Percentiles rank a stretch among this genome's conserved stretches.
phyloP scores from a whole-genome alignment of 345 rosid genomes.

The Bruguiera sexangula region DNA sequence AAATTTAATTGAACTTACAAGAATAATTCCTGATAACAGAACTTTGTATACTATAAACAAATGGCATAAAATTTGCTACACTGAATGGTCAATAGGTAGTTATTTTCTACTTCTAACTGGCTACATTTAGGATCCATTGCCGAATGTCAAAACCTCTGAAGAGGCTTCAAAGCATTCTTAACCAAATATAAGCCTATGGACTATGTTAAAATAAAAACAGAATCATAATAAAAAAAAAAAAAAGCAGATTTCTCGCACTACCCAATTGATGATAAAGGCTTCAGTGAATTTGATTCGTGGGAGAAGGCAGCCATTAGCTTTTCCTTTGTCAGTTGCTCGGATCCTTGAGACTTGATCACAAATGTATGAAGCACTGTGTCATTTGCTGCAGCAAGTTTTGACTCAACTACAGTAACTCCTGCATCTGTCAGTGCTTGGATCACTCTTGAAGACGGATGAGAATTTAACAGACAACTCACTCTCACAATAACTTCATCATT shows the following conservation, averaged over 20 bases:
- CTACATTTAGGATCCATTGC: slow-evolving; percentile 26
- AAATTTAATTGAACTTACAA: slow-evolving; percentile 41
- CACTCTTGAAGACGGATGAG: slow-evolving; percentile 77
- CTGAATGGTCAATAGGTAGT: slow-evolving; percentile 47
- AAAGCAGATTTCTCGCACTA: slow-evolving; percentile 27
- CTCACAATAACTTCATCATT: slow-evolving; percentile 64
- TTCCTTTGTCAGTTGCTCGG: slow-evolving; percentile 80
- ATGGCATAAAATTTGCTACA: slow-evolving; percentile 40
- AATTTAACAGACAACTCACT: slow-evolving; percentile 67
- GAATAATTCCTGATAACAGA: slow-evolving; percentile 37
- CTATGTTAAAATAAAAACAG: slow-evolving; percentile 12
- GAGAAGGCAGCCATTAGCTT: slow-evolving; percentile 67
- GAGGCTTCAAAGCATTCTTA: slow-evolving; percentile 39
- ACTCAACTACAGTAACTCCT: slow-evolving; percentile 53
- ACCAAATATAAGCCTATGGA: slow-evolving; percentile 32
- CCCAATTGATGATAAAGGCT: slow-evolving; percentile 55
- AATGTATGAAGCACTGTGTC: slow-evolving; percentile 67
- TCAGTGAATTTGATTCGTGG: slow-evolving; percentile 40
- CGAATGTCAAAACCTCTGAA: slow-evolving; percentile 37
- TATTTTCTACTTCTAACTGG: slow-evolving; percentile 46
- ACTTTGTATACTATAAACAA: slow-evolving; percentile 53
- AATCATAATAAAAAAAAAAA: not conserved
- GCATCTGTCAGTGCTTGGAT: slow-evolving; percentile 74
- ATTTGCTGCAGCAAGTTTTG: slow-evolving; percentile 58
- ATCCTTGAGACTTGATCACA: slow-evolving; percentile 65